Base-by-base conservation (phyloP, 805 yeast species). In the Wickerhamiella azyma region DNA sequence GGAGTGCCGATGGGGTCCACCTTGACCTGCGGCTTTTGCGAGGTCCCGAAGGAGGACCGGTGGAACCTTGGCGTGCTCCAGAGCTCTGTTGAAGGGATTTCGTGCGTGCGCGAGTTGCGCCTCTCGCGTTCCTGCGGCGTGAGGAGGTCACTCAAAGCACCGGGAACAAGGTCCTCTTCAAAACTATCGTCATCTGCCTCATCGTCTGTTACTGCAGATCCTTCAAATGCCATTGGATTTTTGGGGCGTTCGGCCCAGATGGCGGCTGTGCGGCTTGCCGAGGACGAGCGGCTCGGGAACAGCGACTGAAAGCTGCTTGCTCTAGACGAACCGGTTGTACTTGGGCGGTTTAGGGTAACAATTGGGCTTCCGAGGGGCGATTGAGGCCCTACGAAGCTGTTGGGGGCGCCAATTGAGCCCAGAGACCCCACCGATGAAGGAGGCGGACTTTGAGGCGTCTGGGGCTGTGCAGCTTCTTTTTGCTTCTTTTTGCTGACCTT, bases 121-220 rank as follows among this genome's bases (percentile, higher is more conserved):
- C 95, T 70, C 54, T 79, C 67, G 17, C 81, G 62, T 58, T 86
- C 95, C 53, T 76, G 82, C 0, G 94, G 94, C 0, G 94, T 84
- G 41, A 88, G 65, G 42, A 85, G 66, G 52, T 85, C 94, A n/a
- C 79, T 74, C 33, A 86, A 64, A 26, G 88, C 75, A 5, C 80
- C 77, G 1, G 96, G 96, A 3, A 86, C 81, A 54, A 76, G 81
- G 57, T 83, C 94, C 52, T 83, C 88, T 40, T 74, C 83, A 57
- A 65, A 73, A 6, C 70, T 64, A 30, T 59, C 70, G 49, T 71
- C 74, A 39, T 68, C 73, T n/a, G 51, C 71, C 39, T 70, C 75
- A 42, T 68, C 74, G 29, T 61, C 62, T 6, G 57, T 63, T n/a
- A 69, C 56, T 17, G 66, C 67, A 4, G 57, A 61, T 14, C 62